These are phyloP conservation scores for Leishmania turanica DNA, from an alignment of 208 protist species.

Conservation along the genomic window DNA sequence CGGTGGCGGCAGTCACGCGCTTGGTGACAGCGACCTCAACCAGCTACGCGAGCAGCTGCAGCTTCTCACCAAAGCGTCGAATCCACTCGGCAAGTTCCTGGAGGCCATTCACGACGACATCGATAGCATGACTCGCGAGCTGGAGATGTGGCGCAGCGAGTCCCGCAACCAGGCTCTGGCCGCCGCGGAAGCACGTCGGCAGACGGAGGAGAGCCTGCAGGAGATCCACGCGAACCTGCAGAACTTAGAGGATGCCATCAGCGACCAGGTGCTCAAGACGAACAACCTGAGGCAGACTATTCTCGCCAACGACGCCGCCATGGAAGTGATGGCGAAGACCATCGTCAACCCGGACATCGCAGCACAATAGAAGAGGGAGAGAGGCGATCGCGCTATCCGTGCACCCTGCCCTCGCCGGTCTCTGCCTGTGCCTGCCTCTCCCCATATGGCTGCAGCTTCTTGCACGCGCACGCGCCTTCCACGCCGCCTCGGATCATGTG, in stretches of 20 bases:
- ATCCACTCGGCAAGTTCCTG: conserved; percentile 86
- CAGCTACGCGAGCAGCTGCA: conserved; percentile 89
- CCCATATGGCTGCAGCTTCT: background rate
- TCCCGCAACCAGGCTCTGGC: conserved; percentile 80
- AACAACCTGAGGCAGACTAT: conserved; percentile 81
- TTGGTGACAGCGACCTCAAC: conserved; percentile 76
- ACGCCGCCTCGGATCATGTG: background rate
- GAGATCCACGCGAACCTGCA: conserved; percentile 82
- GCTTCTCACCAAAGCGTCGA: conserved; percentile 89
- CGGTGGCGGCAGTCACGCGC: conserved; percentile 31
- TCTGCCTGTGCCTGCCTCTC: background rate
- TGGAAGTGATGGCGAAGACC: conserved; percentile 83
- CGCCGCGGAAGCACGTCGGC: conserved; percentile 72
- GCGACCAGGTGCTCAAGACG: conserved; percentile 87
- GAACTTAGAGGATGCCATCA: conserved; percentile 86
- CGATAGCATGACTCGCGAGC: conserved; percentile 87
- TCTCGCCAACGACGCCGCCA: conserved; percentile 78
- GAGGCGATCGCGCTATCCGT: too few species aligned
- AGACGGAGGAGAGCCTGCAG: conserved; percentile 86
- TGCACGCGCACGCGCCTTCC: background rate
- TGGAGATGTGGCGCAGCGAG: conserved; percentile 91
- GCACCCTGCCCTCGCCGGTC: background rate
- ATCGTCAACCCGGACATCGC: conserved; percentile 77
- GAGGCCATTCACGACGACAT: conserved; percentile 90
- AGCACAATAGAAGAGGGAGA: conserved; percentile 15